A percentile compares a stretch with the other conserved stretches of the same genome.
Conservation (phyloP, 2,329 filamentous ascomycete species). For the Hortaea werneckii region DNA sequence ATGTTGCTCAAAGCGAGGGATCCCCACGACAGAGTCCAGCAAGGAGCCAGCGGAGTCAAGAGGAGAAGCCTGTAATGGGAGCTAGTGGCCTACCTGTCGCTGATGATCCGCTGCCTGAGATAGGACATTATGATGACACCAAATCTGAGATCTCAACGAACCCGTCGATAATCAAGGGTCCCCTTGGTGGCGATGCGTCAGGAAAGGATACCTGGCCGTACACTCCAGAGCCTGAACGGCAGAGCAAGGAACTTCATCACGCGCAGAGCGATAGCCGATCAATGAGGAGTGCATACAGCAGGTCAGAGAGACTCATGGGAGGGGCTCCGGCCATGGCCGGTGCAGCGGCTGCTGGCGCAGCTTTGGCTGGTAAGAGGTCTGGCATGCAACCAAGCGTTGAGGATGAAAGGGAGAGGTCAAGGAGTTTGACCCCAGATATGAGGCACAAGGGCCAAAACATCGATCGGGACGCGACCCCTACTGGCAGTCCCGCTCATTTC, state of each 20-base stretch:
- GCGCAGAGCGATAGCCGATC: constrained; percentile 8
- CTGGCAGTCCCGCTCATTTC: constrained; percentile 48
- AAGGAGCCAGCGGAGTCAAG: constrained; percentile 15
- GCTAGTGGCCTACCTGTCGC: constrained; percentile 60
- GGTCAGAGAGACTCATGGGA: constrained; percentile 8
- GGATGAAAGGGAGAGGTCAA: constrained; percentile 16
- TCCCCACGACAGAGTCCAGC: constrained; percentile 44
- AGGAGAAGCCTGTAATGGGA: constrained; percentile 45
- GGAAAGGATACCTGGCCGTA: constrained; percentile 35
- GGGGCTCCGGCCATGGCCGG: constrained; percentile 19
- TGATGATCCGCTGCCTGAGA: constrained; percentile 64
- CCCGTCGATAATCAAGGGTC: constrained; percentile 71
- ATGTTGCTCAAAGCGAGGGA: constrained; percentile 9
- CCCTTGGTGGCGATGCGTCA: constrained; percentile 50
- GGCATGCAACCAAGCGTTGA: constrained; percentile 26
- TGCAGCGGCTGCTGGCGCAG: constrained; percentile 17
- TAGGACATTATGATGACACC: constrained; percentile 53
- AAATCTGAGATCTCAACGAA: constrained; percentile 67
- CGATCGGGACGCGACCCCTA: constrained; percentile 25
- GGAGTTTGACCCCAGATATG: constrained; percentile 30
- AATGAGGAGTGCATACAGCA: constrained; percentile 8
- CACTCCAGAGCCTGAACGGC: constrained; percentile 17
- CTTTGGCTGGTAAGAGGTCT: constrained; percentile 18
- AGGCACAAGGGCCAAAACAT: constrained; percentile 4
- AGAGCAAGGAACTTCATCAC: constrained; percentile 1